Percentiles rank a stretch among this genome's conserved stretches.
Evolutionary conservation across 805 yeast species (phyloP).

Genomic region (Myxozyma geophila): DNA sequence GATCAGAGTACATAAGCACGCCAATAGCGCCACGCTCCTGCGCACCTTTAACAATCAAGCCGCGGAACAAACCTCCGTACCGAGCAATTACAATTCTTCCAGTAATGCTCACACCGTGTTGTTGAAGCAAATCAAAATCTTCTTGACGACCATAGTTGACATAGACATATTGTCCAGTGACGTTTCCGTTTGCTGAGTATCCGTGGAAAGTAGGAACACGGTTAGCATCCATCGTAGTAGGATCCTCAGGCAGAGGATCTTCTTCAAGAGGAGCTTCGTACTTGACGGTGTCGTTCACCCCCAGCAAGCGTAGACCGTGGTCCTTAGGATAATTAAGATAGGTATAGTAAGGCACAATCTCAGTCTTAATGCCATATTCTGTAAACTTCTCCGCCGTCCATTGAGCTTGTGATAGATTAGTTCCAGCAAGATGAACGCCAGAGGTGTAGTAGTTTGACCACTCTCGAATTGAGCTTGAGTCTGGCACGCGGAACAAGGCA

Average conservation of each 20-base stretch:
- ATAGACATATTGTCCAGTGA: conserved; percentile 65
- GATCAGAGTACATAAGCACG: conserved; percentile 70
- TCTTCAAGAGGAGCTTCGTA: conserved; percentile 60
- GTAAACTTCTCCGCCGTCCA: conserved; percentile 64
- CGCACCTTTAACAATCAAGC: conserved; percentile 76
- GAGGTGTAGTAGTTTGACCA: conserved; percentile 53
- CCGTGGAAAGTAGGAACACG: conserved; percentile 75
- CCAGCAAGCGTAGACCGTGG: conserved; percentile 55
- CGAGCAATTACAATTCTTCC: conserved; percentile 70
- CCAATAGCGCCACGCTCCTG: conserved; percentile 72
- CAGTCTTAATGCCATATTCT: conserved; percentile 62
- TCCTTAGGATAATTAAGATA: conserved; percentile 66
- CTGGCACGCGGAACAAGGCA: conserved; percentile 53
- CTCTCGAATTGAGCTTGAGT: conserved; percentile 48
- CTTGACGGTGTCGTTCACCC: conserved; percentile 44
- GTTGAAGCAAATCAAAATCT: conserved; percentile 58
- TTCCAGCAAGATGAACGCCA: conserved; percentile 47
- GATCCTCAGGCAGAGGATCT: conserved; percentile 58
- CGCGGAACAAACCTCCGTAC: conserved; percentile 70
- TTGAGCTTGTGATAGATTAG: conserved; percentile 48
- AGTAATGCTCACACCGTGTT: conserved; percentile 54
- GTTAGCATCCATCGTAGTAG: conserved; percentile 53
- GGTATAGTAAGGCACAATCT: conserved; percentile 62
- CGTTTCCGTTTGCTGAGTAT: conserved; percentile 75
- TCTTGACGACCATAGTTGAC: conserved; percentile 69